These are phyloP conservation scores for Eucalyptus virginea DNA, from an alignment of 345 rosid genomes.

Conservation along the genomic window DNA sequence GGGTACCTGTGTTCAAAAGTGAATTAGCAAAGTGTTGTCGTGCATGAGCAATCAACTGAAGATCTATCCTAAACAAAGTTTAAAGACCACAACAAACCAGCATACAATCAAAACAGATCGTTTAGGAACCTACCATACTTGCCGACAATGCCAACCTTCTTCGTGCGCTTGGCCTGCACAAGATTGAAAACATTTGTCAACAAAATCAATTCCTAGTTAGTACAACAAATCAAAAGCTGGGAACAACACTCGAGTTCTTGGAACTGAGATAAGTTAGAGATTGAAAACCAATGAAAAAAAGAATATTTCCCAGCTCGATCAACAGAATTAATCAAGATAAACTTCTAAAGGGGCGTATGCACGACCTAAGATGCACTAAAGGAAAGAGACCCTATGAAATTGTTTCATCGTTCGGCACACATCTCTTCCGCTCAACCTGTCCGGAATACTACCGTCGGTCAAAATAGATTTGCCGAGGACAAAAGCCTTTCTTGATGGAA, in stretches of 20 bases:
- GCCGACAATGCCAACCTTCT: not conserved
- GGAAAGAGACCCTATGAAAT: not conserved
- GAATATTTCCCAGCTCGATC: not conserved
- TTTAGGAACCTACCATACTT: not conserved
- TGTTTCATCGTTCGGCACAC: not conserved
- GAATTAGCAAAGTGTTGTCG: not conserved
- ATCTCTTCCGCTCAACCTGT: not conserved
- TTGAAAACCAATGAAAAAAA: not conserved
- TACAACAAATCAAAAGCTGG: not conserved
- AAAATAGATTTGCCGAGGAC: not conserved
- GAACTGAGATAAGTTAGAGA: not conserved
- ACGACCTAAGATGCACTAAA: not conserved
- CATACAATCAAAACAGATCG: not conserved
- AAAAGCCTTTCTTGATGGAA: not conserved
- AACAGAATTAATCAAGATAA: not conserved
- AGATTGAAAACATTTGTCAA: not conserved
- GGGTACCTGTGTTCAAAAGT: not conserved
- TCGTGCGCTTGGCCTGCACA: not conserved
- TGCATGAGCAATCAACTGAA: not conserved
- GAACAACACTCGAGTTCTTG: not conserved
- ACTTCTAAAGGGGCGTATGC: not conserved
- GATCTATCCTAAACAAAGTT: not conserved
- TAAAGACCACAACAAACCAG: not conserved
- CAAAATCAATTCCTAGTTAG: not conserved
- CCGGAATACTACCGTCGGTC: not conserved